A percentile compares a stretch with the other conserved stretches of the same genome.
These are phyloP conservation scores for Francoa sonchifolia DNA, from an alignment of 441 rosid species.

Conservation along the genomic window DNA sequence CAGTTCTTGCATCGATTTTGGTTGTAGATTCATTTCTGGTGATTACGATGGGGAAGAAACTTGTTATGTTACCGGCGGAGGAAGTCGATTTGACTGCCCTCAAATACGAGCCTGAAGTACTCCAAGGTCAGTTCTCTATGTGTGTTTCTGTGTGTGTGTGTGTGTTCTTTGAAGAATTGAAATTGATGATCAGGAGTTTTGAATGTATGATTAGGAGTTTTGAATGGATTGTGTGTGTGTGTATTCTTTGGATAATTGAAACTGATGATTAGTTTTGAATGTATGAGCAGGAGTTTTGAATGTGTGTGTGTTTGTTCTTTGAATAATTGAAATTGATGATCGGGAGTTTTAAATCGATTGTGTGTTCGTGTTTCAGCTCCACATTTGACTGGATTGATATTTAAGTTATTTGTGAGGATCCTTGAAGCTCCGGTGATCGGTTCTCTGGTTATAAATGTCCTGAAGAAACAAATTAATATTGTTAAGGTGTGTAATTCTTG, in stretches of 20 bases:
- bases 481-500: conserved; percentile 33
- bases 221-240: too few species aligned
- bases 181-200: neutral
- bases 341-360: neutral
- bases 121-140: conserved; percentile 35
- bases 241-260: too few species aligned
- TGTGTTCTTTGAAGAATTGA: neutral
- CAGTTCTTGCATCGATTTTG: too few species aligned
- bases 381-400: conserved; percentile 52
- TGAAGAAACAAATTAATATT: conserved; percentile 59
- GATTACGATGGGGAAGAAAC: conserved; percentile 65
- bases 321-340: neutral
- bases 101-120: conserved; percentile 37
- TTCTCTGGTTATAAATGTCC: conserved; percentile 27
- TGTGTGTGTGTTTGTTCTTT: neutral
- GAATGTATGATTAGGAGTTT: too few species aligned
- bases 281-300: too few species aligned
- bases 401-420: conserved; percentile 44
- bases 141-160: neutral
- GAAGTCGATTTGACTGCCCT: conserved; percentile 47
- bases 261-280: too few species aligned
- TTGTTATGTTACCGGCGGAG: conserved; percentile 43
- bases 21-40: too few species aligned
- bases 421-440: conserved; percentile 65
- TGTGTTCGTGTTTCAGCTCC: conserved; percentile 37